These are phyloP conservation scores for Tetraselmis chui DNA, from an alignment of 139 green algal species.

Conservation along the genomic window DNA sequence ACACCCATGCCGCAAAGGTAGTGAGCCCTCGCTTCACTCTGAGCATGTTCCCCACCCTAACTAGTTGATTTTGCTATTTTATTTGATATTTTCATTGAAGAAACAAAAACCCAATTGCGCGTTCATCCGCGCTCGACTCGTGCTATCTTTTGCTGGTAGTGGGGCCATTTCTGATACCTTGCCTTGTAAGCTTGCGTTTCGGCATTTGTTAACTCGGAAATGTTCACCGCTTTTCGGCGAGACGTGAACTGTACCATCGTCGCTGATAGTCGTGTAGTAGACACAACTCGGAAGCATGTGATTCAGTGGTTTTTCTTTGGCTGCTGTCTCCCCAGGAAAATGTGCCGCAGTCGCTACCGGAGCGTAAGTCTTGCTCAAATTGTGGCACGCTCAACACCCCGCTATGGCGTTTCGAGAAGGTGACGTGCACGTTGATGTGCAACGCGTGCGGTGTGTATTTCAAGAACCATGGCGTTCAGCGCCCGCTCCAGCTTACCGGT, in stretches of 20 bases:
- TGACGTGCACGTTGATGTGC: conserved; percentile 45
- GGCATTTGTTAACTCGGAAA: background rate
- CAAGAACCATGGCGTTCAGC: conserved; percentile 56
- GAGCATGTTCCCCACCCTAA: too few species aligned
- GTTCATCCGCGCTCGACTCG: background rate
- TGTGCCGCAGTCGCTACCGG: too few species aligned
- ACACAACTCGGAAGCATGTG: too few species aligned
- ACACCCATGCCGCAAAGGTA: background rate
- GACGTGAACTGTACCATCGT: background rate
- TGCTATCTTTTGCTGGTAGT: background rate
- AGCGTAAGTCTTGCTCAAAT: conserved; percentile 13
- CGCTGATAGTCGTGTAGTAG: background rate
- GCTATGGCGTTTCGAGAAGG: conserved; percentile 16
- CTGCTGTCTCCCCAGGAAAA: too few species aligned
- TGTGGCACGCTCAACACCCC: conserved; percentile 16
- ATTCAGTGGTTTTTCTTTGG: too few species aligned
- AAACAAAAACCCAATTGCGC: background rate
- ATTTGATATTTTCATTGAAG: background rate
- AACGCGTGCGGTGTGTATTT: conserved; percentile 75
- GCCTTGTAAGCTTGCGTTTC: too few species aligned
- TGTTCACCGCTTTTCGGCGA: too few species aligned
- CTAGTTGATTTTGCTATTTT: background rate
- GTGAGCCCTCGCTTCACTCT: too few species aligned
- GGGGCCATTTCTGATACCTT: background rate
- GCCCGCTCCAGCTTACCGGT: conserved; percentile 16